phyloP scores from a whole-genome alignment of 805 yeast species.

The Kluyveromyces lactis region DNA sequence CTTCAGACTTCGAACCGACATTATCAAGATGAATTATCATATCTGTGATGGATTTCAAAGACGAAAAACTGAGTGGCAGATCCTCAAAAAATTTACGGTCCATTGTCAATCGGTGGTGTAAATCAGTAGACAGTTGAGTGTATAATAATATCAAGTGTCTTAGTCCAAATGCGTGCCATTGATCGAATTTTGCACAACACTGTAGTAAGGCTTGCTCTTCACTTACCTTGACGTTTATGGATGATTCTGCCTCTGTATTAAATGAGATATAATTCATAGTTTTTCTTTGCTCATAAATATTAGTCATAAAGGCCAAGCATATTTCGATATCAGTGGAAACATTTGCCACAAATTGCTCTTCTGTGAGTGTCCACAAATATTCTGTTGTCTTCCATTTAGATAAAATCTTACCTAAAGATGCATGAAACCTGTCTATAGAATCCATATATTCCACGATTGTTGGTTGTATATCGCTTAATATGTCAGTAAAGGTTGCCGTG shows the following conservation, averaged over 20 bases:
- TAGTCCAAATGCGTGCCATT: slow-evolving; percentile 45
- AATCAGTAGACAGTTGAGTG: slow-evolving; percentile 21
- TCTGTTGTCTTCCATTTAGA: slow-evolving; percentile 3
- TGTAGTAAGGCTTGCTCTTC: slow-evolving; percentile 47
- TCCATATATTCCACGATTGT: background rate
- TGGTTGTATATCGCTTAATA: background rate
- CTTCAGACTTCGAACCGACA: slow-evolving; percentile 15
- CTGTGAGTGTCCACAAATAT: slow-evolving; percentile 10
- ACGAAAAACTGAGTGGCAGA: slow-evolving; percentile 28
- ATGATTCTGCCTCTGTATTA: slow-evolving; percentile 32
- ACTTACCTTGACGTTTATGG: slow-evolving; percentile 35
- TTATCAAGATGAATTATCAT: slow-evolving; percentile 34
- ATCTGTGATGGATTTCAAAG: slow-evolving; percentile 31
- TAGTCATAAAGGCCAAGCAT: slow-evolving; percentile 3
- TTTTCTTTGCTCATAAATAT: slow-evolving; percentile 14
- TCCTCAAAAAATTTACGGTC: slow-evolving; percentile 33
- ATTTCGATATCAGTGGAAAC: background rate
- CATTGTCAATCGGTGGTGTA: slow-evolving; percentile 27
- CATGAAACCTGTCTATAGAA: background rate
- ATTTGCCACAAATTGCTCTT: slow-evolving; percentile 1
- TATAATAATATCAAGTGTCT: slow-evolving; percentile 35
- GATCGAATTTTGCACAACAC: slow-evolving; percentile 45
- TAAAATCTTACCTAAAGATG: background rate
- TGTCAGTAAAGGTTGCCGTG: background rate
- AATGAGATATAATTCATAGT: slow-evolving; percentile 46